Percentiles rank a stretch among this genome's conserved stretches.
These are phyloP conservation scores for Hemerocallis citrina DNA, from an alignment of 106 monocot genomes.

Conservation along the genomic window DNA sequence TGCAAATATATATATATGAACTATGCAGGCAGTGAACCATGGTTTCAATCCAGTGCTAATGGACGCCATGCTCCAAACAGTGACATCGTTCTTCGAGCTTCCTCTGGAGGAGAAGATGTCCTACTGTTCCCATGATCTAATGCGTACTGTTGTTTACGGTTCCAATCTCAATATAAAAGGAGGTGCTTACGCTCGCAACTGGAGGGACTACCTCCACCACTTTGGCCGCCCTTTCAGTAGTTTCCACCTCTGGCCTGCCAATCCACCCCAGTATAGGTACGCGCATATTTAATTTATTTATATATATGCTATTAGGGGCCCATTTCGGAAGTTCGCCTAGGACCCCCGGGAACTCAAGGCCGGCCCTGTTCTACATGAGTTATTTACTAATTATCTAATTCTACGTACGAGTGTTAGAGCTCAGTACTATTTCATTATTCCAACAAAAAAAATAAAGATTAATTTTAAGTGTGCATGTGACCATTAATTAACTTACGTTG, in stretches of 20 bases:
- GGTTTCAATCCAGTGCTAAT: neutral
- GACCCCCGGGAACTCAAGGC: too few species aligned
- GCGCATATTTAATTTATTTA: too few species aligned
- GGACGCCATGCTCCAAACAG: neutral
- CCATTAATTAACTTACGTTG: too few species aligned
- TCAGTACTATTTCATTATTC: too few species aligned
- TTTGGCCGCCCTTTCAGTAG: neutral
- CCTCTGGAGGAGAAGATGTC: neutral
- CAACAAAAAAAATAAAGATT: too few species aligned
- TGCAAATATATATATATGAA: neutral
- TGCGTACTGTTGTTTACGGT: neutral
- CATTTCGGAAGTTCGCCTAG: too few species aligned
- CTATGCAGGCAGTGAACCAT: neutral
- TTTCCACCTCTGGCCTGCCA: neutral
- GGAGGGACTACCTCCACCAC: conserved; percentile 1
- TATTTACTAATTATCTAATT: neutral
- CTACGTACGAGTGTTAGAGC: too few species aligned
- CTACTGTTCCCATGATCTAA: neutral
- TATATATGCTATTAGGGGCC: too few species aligned
- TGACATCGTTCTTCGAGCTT: neutral
- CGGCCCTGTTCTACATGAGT: neutral
- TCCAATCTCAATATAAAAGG: neutral
- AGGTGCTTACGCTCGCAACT: neutral
- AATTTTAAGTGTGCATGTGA: too few species aligned
- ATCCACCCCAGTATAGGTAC: neutral